Evolutionary conservation across 768 basidiomycete species (phyloP).

Genomic region (Lactarius hatsudake): DNA sequence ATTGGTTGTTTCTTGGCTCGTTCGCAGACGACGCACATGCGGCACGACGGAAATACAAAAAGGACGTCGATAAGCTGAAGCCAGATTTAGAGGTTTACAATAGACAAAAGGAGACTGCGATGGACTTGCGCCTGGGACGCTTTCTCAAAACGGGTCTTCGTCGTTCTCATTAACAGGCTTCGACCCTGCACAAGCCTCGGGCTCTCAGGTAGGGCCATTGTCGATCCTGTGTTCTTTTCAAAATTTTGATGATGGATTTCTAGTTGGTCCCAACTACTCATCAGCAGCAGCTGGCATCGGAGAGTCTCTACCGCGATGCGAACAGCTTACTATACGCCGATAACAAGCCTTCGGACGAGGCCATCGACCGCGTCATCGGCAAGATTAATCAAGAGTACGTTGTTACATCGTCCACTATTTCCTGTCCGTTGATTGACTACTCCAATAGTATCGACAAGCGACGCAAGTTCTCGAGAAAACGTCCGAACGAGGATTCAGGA

Average conservation of each 20-base stretch:
- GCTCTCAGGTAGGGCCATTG: slow-evolving; percentile 36
- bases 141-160: slow-evolving; percentile 43
- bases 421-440: not conserved
- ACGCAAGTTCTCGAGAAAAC: slow-evolving; percentile 85
- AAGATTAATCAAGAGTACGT: slow-evolving; percentile 94
- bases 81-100: slow-evolving; percentile 87
- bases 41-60: slow-evolving; percentile 87
- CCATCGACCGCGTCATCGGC: slow-evolving; percentile 85
- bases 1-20: not conserved
- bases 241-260: not conserved
- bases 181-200: slow-evolving; percentile 47
- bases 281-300: slow-evolving; percentile 67
- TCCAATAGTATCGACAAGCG: slow-evolving; percentile 77
- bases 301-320: slow-evolving; percentile 89
- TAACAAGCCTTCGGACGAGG: slow-evolving; percentile 92
- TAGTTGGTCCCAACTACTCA: slow-evolving; percentile 54
- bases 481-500: slow-evolving; percentile 87
- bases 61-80: slow-evolving; percentile 84
- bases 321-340: slow-evolving; percentile 93
- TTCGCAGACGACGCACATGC: slow-evolving; percentile 82
- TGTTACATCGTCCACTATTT: slow-evolving; percentile 9
- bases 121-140: slow-evolving; percentile 68
- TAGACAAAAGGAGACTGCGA: slow-evolving; percentile 80
- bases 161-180: slow-evolving; percentile 48
- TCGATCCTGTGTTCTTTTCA: not conserved